These are phyloP conservation scores for Boletellus dicymbophilus DNA, from an alignment of 1,284 basidiomycete species.

Conservation along the genomic window DNA sequence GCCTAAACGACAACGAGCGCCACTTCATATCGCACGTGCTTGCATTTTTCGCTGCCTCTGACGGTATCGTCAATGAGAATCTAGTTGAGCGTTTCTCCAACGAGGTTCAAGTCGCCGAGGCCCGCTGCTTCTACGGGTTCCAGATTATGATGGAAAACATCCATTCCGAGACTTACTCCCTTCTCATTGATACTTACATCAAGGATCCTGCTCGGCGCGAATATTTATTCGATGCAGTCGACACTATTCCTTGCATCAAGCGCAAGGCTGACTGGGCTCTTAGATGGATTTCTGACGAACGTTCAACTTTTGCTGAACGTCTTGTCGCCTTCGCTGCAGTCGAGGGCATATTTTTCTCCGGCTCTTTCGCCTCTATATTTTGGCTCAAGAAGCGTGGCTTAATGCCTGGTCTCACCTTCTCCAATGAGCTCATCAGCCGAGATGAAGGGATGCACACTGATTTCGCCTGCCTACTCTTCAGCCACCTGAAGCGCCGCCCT, in stretches of 20 bases:
- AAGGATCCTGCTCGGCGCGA: conserved; percentile 85
- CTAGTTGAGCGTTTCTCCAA: conserved; percentile 93
- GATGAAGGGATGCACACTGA: conserved; percentile 99
- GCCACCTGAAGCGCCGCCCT: conserved; percentile 77
- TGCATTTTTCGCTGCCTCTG: conserved; percentile 96
- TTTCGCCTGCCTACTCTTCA: conserved; percentile 95
- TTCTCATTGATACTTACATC: conserved; percentile 98
- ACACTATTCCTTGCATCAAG: conserved; percentile 92
- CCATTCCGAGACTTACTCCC: conserved; percentile 96
- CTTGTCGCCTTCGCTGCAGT: conserved; percentile 98
- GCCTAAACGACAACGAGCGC: conserved; percentile 91
- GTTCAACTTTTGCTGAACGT: conserved; percentile 88
- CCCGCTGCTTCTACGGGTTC: conserved; percentile 98
- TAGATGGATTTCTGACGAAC: conserved; percentile 87
- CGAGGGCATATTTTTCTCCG: conserved; percentile 98
- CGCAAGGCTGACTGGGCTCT: conserved; percentile 96
- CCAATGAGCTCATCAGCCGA: conserved; percentile 96
- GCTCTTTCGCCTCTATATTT: conserved; percentile 93
- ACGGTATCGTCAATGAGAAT: conserved; percentile 99
- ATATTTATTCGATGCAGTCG: conserved; percentile 92
- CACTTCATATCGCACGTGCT: conserved; percentile 97
- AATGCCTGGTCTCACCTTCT: conserved; percentile 98
- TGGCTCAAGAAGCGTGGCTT: conserved; percentile 99
- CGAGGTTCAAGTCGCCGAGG: conserved; percentile 94
- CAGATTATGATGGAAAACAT: conserved; percentile 99